phyloP scores from a whole-genome alignment of 495 filamentous ascomycete genomes.

The Mytilinidion resinicola region DNA sequence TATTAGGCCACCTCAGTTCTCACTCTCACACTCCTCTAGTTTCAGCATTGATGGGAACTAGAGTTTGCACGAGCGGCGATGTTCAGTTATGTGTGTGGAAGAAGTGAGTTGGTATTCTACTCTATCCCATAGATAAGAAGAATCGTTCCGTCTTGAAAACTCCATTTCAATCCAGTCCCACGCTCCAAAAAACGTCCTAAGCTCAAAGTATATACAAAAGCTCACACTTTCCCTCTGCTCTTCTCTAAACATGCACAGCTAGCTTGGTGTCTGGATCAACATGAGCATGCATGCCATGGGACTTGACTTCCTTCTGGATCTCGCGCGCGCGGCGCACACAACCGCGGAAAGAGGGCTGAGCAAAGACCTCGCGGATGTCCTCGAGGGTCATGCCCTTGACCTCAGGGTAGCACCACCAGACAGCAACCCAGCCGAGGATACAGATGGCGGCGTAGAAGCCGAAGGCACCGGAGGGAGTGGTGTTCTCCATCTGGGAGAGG shows the following conservation, averaged over 20 bases:
- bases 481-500: constrained; percentile 44
- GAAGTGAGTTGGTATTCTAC: too few relatives aligned
- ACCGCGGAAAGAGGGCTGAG: constrained; percentile 35
- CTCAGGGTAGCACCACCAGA: constrained; percentile 49
- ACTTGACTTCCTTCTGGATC: constrained; percentile 36
- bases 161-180: too few relatives aligned
- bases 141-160: too few relatives aligned
- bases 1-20: too few relatives aligned
- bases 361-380: constrained; percentile 46
- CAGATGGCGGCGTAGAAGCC: constrained; percentile 50
- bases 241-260: not conserved
- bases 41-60: too few relatives aligned
- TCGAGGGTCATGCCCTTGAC: constrained; percentile 46
- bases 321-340: constrained; percentile 40
- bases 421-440: constrained; percentile 41
- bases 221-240: not conserved
- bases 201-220: too few relatives aligned
- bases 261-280: not conserved
- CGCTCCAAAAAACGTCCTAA: too few relatives aligned
- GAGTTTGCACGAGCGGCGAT: too few relatives aligned
- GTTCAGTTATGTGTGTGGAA: too few relatives aligned
- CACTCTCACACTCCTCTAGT: too few relatives aligned
- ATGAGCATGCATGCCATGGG: not conserved
- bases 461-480: constrained; percentile 46
- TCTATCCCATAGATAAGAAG: too few relatives aligned